phyloP scores from a whole-genome alignment of 305 asterid species.

The Solanum hybrid region DNA sequence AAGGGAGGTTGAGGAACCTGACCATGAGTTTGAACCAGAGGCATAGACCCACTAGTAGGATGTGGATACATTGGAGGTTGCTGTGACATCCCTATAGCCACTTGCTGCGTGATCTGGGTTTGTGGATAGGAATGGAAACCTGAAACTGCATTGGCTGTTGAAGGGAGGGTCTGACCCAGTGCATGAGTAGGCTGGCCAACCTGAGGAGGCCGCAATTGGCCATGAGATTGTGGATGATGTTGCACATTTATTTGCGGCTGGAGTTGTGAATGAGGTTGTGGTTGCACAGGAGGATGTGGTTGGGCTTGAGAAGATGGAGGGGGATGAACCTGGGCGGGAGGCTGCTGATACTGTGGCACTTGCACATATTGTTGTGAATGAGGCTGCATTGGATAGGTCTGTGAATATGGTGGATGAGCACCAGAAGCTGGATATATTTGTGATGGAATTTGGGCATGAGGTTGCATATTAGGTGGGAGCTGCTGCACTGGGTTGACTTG shows the following conservation, averaged over 20 bases:
- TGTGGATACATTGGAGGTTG: slow-evolving; percentile 36
- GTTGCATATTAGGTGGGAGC: slow-evolving; percentile 39
- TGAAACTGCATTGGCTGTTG: slow-evolving; percentile 38
- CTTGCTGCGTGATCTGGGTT: slow-evolving; percentile 45
- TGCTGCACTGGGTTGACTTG: slow-evolving; percentile 41
- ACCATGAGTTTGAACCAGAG: slow-evolving; percentile 39
- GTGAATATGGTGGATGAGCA: slow-evolving; percentile 34
- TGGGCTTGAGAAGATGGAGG: slow-evolving; percentile 24
- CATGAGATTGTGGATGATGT: slow-evolving; percentile 25
- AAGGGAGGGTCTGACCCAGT: slow-evolving; percentile 35
- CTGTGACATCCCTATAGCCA: slow-evolving; percentile 39
- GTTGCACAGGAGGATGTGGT: slow-evolving; percentile 12
- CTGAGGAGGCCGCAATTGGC: slow-evolving; percentile 37
- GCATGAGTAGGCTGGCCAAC: slow-evolving; percentile 37
- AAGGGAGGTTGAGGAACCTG: slow-evolving; percentile 44
- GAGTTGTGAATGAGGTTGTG: slow-evolving; percentile 35
- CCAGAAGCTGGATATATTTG: slow-evolving; percentile 43
- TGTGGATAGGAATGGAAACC: slow-evolving; percentile 66
- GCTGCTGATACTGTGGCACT: slow-evolving; percentile 45
- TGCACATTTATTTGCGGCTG: slow-evolving; percentile 41
- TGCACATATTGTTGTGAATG: slow-evolving; percentile 30
- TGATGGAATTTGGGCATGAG: slow-evolving; percentile 36
- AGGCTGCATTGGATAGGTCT: slow-evolving; percentile 18
- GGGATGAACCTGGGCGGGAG: slow-evolving; percentile 33
- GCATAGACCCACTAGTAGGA: slow-evolving; percentile 33